Evolutionary conservation across 1,139 yeast species (phyloP), one percentile per base, ranked within the genome.

Genomic region (Suhomyces anneliseae): DNA sequence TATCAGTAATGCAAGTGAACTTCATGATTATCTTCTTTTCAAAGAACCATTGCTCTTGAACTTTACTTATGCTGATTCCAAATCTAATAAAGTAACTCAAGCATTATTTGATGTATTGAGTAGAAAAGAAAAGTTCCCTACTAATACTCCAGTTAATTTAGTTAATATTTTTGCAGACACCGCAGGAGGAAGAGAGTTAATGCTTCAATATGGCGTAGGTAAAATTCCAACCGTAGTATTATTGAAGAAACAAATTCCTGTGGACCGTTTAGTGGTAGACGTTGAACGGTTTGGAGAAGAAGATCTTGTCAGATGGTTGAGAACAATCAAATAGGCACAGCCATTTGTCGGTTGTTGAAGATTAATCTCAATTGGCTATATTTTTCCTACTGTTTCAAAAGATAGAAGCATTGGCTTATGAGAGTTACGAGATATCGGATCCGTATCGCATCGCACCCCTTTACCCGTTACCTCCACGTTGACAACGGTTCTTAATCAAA

Each of bases 111-210:
- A 82, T 74, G 48, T 77, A 65, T 50, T 78, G 41, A 62, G 78
- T 46, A 81, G 82, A 54, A 76, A 83, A 24, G 74, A 73, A 29
- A 75, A 76, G 56, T 74, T 70, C 56, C 79, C 80, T 6, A 48
- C 40, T 29, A 65, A 61, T 49, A 49, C 51, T 8, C 52, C 55
- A 5, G 76, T 87, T 38, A 81, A 82, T 53, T 70, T 83, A 65
- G 93, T 84, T 12, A 90, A 86, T 60, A 76, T 88, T 24, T 85
- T 87, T 56, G 75, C 83, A 38, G 93, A 87, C 55, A 80, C 81
- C 48, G 76, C 77, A 9, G 90, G 80, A 3, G 83, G 85, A 11
- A 73, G 78, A 45, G 88, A 81, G 12, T 65, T 87, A 44, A 66
- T 82, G 66, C 63, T 75, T 36, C 76, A 83, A 38, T 88, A 85